phyloP scores from a whole-genome alignment of 2,329 filamentous ascomycete genomes.

The Emmonsia crescens region DNA sequence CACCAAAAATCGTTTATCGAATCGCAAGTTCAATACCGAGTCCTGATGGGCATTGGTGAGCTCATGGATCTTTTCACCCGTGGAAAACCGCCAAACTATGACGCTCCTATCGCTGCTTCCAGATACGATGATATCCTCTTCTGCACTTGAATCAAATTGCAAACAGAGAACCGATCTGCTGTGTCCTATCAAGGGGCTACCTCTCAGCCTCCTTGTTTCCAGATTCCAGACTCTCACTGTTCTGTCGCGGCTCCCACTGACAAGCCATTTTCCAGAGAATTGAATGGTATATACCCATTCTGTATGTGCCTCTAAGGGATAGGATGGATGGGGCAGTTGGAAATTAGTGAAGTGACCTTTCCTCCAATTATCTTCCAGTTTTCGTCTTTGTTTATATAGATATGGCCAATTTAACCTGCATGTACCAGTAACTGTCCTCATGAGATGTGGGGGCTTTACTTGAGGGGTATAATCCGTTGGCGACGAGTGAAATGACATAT shows the following conservation, averaged over 20 bases:
- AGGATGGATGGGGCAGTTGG: conserved; percentile 73
- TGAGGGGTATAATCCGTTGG: conserved; percentile 6
- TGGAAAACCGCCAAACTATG: conserved; percentile 89
- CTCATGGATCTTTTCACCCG: conserved; percentile 68
- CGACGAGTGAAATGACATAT: not conserved
- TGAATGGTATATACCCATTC: conserved; percentile 96
- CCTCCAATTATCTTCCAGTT: conserved; percentile 86
- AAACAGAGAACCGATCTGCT: conserved; percentile 81
- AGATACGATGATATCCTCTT: conserved; percentile 87
- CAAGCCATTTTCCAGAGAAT: conserved; percentile 72
- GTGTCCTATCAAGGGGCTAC: conserved; percentile 66
- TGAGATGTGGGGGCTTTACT: conserved; percentile 24
- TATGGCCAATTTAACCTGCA: conserved; percentile 79
- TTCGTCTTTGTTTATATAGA: conserved; percentile 75
- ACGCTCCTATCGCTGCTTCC: conserved; percentile 88
- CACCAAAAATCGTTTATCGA: conserved; percentile 81
- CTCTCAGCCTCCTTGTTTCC: conserved; percentile 63
- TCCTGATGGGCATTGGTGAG: conserved; percentile 71
- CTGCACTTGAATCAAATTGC: conserved; percentile 81
- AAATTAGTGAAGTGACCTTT: conserved; percentile 73
- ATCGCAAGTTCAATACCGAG: conserved; percentile 86
- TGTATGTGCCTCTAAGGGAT: conserved; percentile 70
- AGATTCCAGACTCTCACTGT: conserved; percentile 87
- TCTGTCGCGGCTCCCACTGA: conserved; percentile 84
- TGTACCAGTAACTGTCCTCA: conserved; percentile 24